These are phyloP conservation scores for Trebouxia sp. DNA, from an alignment of 139 green algal species.

Conservation along the genomic window DNA sequence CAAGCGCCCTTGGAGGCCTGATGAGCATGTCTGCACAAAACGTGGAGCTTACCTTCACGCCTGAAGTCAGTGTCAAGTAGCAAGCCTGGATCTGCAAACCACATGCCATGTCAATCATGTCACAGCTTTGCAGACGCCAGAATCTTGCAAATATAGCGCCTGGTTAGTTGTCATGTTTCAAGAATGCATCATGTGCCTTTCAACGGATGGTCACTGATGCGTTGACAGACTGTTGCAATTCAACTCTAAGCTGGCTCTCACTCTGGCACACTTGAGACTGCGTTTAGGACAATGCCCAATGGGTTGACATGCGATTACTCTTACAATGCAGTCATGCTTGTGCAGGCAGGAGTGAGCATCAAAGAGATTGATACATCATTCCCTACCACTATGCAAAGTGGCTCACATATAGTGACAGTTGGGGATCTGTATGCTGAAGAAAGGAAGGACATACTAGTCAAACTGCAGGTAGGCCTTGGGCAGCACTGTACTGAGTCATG, in stretches of 20 bases:
- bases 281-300: too few relatives aligned
- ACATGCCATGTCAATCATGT: neutral
- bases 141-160: too few relatives aligned
- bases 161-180: too few relatives aligned
- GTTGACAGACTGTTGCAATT: too few relatives aligned
- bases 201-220: too few relatives aligned
- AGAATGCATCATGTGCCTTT: too few relatives aligned
- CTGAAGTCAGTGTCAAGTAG: constrained; percentile 3
- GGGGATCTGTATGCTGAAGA: constrained; percentile 26
- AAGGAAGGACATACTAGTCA: constrained; percentile 7
- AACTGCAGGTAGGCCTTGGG: neutral
- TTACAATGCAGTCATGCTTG: neutral
- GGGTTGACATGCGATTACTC: too few relatives aligned
- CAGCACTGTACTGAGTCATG: neutral
- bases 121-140: too few relatives aligned
- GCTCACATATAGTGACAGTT: neutral
- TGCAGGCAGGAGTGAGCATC: neutral
- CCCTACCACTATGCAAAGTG: neutral
- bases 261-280: too few relatives aligned
- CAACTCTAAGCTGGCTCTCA: too few relatives aligned
- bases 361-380: neutral
- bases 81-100: neutral
- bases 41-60: neutral
- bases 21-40: constrained; percentile 25
- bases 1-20: constrained; percentile 8